Evolutionary conservation across 306 rosid genomes (phyloP).

Genomic region (Canavalia ensiformis): DNA sequence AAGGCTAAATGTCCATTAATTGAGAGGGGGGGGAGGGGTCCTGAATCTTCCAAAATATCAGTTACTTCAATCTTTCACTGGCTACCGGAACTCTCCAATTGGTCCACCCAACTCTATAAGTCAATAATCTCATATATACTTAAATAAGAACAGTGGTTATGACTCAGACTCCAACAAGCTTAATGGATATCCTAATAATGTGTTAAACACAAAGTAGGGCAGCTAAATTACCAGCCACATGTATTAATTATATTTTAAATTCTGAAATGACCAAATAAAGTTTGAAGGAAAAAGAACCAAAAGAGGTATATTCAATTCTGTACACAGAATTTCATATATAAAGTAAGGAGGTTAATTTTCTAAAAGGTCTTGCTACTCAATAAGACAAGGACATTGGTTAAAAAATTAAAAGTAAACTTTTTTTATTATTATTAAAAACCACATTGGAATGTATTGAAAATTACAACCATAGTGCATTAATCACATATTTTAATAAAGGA

Average conservation of each 20-base stretch:
- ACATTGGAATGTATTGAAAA: too few relatives aligned
- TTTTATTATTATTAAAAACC: too few relatives aligned
- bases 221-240: slow-evolving; percentile 27
- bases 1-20: slow-evolving; percentile 16
- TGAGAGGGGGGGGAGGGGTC: not conserved
- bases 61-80: not conserved
- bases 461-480: too few relatives aligned
- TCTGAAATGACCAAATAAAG: slow-evolving; percentile 14
- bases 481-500: too few relatives aligned
- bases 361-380: too few relatives aligned
- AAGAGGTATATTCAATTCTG: not conserved
- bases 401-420: too few relatives aligned
- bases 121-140: not conserved
- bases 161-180: slow-evolving; percentile 57
- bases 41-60: slow-evolving; percentile 22
- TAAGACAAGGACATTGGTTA: too few relatives aligned
- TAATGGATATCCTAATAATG: slow-evolving; percentile 17
- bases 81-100: not conserved
- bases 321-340: not conserved
- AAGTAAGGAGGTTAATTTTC: not conserved
- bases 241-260: not conserved
- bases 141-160: slow-evolving; percentile 33
- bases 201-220: slow-evolving; percentile 30
- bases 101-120: slow-evolving; percentile 23
- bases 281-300: not conserved